phyloP scores from a whole-genome alignment of 108 stramenopile species.

The Cyclotella baltica region DNA sequence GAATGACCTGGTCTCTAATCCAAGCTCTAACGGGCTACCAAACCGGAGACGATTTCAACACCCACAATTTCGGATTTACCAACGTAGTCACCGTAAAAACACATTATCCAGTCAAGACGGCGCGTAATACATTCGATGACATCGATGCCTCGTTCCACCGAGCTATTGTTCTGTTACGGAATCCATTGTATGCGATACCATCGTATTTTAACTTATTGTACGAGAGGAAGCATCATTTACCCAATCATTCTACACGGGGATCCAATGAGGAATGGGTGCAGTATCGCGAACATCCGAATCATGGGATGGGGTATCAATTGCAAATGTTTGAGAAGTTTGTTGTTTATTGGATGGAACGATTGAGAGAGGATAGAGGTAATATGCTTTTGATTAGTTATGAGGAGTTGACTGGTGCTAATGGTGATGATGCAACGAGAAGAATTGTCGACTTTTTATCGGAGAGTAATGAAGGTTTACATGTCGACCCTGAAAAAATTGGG shows the following conservation, averaged over 20 bases:
- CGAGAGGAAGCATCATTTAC: constrained; percentile 16
- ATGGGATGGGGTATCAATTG: constrained; percentile 32
- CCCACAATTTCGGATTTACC: constrained; percentile 17
- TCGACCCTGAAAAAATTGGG: background rate
- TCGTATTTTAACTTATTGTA: constrained; percentile 49
- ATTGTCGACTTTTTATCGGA: constrained; percentile 22
- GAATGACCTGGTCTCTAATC: constrained; percentile 41
- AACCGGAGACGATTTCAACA: constrained; percentile 43
- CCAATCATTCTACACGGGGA: constrained; percentile 38
- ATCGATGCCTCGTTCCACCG: constrained; percentile 15
- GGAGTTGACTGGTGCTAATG: constrained; percentile 11
- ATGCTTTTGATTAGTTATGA: constrained; percentile 36
- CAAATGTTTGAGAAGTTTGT: constrained; percentile 30
- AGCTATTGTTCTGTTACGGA: constrained; percentile 45
- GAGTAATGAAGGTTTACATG: background rate
- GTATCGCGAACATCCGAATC: constrained; percentile 30
- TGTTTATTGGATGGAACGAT: constrained; percentile 47
- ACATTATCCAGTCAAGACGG: constrained; percentile 41
- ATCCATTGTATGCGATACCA: constrained; percentile 52
- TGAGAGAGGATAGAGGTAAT: constrained; percentile 7
- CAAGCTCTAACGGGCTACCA: constrained; percentile 31
- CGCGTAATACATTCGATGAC: constrained; percentile 8
- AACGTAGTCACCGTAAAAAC: constrained; percentile 46
- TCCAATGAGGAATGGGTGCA: constrained; percentile 39
- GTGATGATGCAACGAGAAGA: background rate